Evolutionary conservation across 306 rosid species (phyloP).

Genomic region (Trifolium subterraneum): DNA sequence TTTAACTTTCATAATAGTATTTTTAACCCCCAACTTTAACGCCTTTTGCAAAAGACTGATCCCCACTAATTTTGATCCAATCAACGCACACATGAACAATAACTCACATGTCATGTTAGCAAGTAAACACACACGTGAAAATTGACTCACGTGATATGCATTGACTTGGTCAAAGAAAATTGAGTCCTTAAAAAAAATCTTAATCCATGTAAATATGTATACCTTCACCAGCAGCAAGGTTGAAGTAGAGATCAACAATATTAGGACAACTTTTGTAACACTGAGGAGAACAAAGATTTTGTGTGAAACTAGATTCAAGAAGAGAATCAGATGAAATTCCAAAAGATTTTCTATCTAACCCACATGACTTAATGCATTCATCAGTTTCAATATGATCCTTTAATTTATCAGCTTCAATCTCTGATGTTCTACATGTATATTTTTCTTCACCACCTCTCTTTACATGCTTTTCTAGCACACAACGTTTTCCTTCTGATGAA

Average conservation of each 20-base stretch:
- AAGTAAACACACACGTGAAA: too few relatives aligned
- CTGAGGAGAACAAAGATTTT: slow-evolving; percentile 70
- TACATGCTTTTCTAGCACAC: slow-evolving; percentile 79
- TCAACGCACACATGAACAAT: too few relatives aligned
- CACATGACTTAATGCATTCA: slow-evolving; percentile 68
- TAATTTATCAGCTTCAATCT: slow-evolving; percentile 69
- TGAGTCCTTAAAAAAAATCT: too few relatives aligned
- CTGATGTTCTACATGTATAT: slow-evolving; percentile 74
- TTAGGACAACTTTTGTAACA: slow-evolving; percentile 75
- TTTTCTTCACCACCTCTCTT: slow-evolving; percentile 69
- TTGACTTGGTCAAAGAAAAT: too few relatives aligned
- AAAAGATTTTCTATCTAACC: slow-evolving; percentile 66
- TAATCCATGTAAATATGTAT: background rate
- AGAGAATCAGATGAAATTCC: slow-evolving; percentile 88
- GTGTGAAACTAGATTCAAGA: slow-evolving; percentile 65
- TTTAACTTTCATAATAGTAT: too few relatives aligned
- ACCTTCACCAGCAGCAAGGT: slow-evolving; percentile 95
- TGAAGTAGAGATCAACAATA: slow-evolving; percentile 76
- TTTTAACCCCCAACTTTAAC: too few relatives aligned
- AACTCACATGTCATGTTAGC: too few relatives aligned
- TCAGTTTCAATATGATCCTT: slow-evolving; percentile 70
- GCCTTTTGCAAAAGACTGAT: too few relatives aligned
- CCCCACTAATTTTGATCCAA: too few relatives aligned
- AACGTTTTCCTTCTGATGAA: slow-evolving; percentile 66
- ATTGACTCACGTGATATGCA: too few relatives aligned